Evolutionary conservation across 345 rosid genomes (phyloP).

Genomic region (Populus davidiana): DNA sequence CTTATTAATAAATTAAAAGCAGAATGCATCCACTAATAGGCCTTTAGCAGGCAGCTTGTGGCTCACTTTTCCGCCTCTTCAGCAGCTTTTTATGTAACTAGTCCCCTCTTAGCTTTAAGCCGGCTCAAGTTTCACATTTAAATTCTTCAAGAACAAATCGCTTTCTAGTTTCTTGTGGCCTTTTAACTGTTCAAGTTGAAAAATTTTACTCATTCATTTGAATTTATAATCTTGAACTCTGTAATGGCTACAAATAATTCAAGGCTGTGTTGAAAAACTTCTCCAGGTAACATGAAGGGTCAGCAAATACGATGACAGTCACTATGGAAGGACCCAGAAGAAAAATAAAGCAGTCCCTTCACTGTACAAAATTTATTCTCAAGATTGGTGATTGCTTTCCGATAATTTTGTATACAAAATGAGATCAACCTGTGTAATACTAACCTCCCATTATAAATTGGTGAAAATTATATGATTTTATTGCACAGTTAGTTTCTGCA

Average conservation of each 20-base stretch:
- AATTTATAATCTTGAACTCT: not conserved
- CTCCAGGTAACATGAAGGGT: not conserved
- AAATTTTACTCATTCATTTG: not conserved
- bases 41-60: not conserved
- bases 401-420: not conserved
- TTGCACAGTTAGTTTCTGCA: not conserved
- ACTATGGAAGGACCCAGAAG: not conserved
- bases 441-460: not conserved
- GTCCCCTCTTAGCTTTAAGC: not conserved
- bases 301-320: not conserved
- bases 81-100: no score
- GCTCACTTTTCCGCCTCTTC: not conserved
- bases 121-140: not conserved
- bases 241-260: not conserved
- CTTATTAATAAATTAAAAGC: not conserved
- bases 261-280: slow-evolving; percentile 1
- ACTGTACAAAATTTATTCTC: not conserved
- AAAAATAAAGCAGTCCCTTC: not conserved
- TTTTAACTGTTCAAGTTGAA: not conserved
- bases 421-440: not conserved
- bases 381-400: not conserved
- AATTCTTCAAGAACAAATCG: not conserved
- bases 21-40: not conserved
- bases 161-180: not conserved
- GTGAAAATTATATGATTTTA: not conserved